A percentile compares a stretch with the other conserved stretches of the same genome.
Conservation (phyloP, 768 basidiomycete species). For the Pisolithus orientalis region DNA sequence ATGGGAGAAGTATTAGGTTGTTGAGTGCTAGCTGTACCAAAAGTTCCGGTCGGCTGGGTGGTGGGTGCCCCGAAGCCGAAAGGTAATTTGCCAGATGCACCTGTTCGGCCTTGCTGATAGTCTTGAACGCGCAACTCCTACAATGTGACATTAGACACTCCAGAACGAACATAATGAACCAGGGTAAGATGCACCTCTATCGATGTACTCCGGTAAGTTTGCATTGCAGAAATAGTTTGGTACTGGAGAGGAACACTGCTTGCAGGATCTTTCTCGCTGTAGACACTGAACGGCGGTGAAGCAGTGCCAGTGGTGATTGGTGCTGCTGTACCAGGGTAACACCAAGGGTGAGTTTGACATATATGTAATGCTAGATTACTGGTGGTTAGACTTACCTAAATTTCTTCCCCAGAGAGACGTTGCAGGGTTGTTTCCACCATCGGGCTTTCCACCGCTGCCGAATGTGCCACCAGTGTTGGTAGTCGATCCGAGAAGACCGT, state of each 20-base stretch:
- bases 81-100: constrained; percentile 49
- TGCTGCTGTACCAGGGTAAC: constrained; percentile 27
- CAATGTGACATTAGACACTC: background rate
- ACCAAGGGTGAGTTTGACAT: constrained; percentile 6
- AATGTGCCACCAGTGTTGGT: constrained; percentile 29
- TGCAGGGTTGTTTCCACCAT: constrained; percentile 48
- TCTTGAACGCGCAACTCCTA: constrained; percentile 77
- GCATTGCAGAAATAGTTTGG: constrained; percentile 78
- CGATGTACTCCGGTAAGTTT: constrained; percentile 71
- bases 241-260: constrained; percentile 52
- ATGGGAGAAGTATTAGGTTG: constrained; percentile 25
- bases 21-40: background rate
- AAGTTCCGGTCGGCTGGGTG: constrained; percentile 1
- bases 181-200: constrained; percentile 50
- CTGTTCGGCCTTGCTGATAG: constrained; percentile 61
- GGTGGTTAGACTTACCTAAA: constrained; percentile 17
- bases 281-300: constrained; percentile 54
- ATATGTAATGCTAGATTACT: background rate
- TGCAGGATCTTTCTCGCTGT: constrained; percentile 59
- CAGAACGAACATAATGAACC: background rate
- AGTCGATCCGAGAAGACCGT: constrained; percentile 28
- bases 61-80: constrained; percentile 23
- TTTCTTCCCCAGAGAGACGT: constrained; percentile 38
- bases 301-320: constrained; percentile 65
- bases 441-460: constrained; percentile 44